These are phyloP conservation scores for Begonia fuchsioides DNA, from an alignment of 306 rosid genomes.

Conservation along the genomic window DNA sequence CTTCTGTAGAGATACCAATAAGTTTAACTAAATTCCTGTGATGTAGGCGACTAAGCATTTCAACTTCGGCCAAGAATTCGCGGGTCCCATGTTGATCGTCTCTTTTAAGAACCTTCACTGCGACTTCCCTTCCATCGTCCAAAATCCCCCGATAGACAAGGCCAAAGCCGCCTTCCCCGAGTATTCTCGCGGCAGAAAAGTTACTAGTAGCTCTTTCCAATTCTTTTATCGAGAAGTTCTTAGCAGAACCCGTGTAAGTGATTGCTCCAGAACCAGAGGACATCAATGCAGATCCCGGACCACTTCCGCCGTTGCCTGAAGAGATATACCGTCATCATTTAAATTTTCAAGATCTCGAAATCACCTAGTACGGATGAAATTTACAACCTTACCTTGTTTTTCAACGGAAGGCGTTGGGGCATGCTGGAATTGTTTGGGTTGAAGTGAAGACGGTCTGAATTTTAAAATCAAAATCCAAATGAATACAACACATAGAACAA, in stretches of 20 bases:
- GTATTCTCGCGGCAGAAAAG: conserved; percentile 66
- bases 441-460: conserved; percentile 18
- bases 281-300: conserved; percentile 34
- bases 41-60: conserved; percentile 94
- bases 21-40: conserved; percentile 85
- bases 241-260: conserved; percentile 62
- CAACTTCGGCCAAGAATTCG: conserved; percentile 95
- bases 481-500: conserved; percentile 40
- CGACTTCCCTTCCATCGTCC: conserved; percentile 76
- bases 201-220: conserved; percentile 65
- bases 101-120: conserved; percentile 88
- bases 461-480: conserved; percentile 54
- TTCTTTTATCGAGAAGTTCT: conserved; percentile 56
- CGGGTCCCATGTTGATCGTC: conserved; percentile 73
- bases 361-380: neutral
- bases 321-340: no score
- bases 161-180: conserved; percentile 99
- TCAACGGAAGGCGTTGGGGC: conserved; percentile 25
- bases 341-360: no score
- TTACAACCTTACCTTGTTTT: conserved; percentile 35
- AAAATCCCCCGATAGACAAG: conserved; percentile 63
- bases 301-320: conserved; percentile 13
- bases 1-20: conserved; percentile 77
- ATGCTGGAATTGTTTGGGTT: conserved; percentile 26
- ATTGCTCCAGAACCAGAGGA: conserved; percentile 37